Base-by-base conservation (phyloP, 129 eudicot species). In the Glebionis coronaria region DNA sequence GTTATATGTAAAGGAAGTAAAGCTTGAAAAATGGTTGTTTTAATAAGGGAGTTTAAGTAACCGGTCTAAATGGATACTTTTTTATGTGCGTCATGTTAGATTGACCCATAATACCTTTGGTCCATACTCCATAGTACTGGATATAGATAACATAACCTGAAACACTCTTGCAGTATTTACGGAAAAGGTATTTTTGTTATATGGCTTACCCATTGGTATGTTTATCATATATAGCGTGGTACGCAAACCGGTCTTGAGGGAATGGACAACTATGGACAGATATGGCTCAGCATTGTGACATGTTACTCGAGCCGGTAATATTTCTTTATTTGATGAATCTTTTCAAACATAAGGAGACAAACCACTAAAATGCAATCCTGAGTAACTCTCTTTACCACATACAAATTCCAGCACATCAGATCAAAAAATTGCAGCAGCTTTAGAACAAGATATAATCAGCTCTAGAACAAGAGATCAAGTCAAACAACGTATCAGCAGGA, bases 181-280 rank as follows among this genome's bases (percentile, higher is more conserved):
- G 12, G 9, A 20, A 35, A 3, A 11, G 25, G 13, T 11, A 57
- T 0, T 13, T 13, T 27, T 15, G 4, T 57, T 25, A 0, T 13
- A 27, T 57, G 27, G 4, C 42, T 56, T 23, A 56, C 12, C 27
- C 16, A 21, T 25, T 25, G 46, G 35, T 15, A 5, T n/a, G 9
- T 5, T 50, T 6, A 7, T n/a, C 47, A 35, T 56, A 56, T 75
- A 47, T 70, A 88, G 98, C 38, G 65, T 69, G 70, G 78, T 81
- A 65, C 74, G 76, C 28, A 81, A 82, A 76, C 99, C 97, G 44
- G 91, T 67, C 31, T 79, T 93, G 71, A 81, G 67, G 5, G 95
- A 89, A 73, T 93, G 99, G 99, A n/a, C n/a, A n/a, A n/a, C n/a
- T n/a, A n/a, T n/a, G n/a, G n/a, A 93, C 86, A 7, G 53, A 82